Evolutionary conservation across 2,329 filamentous ascomycete genomes (phyloP).

Genomic region (Arthrobotrys sinensis): DNA sequence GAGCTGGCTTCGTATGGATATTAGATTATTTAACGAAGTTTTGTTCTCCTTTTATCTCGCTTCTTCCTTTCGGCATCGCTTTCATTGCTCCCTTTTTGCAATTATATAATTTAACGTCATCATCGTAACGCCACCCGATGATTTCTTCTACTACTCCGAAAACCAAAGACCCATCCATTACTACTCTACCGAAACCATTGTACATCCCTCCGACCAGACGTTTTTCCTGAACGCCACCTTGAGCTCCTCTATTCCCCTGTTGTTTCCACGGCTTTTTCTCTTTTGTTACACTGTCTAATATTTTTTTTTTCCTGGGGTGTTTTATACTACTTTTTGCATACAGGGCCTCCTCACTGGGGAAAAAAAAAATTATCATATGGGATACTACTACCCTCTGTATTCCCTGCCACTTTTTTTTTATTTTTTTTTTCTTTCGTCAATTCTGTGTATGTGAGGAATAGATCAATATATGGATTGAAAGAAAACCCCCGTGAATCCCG

Average conservation of each 20-base stretch:
- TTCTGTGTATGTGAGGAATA: neutral
- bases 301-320: constrained; percentile 27
- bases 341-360: neutral
- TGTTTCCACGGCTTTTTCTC: constrained; percentile 12
- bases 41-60: constrained; percentile 23
- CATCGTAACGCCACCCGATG: constrained; percentile 18
- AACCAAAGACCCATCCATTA: too few relatives aligned
- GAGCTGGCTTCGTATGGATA: constrained; percentile 64
- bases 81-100: constrained; percentile 12
- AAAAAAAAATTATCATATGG: neutral
- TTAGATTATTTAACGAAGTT: constrained; percentile 61
- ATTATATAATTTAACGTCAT: constrained; percentile 52
- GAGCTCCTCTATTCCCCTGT: neutral
- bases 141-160: neutral
- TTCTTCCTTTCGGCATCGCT: constrained; percentile 42
- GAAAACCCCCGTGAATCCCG: neutral
- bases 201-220: constrained; percentile 10
- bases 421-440: neutral
- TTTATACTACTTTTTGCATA: constrained; percentile 20
- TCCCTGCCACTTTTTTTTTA: neutral
- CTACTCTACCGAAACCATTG: neutral
- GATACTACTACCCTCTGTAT: neutral
- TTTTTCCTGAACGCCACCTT: too few relatives aligned
- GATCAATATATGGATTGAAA: constrained; percentile 5
- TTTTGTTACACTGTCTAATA: neutral